Percentiles rank a stretch among this genome's conserved stretches.
Conservation (phyloP, 306 rosid species). For the Parietaria judaica region DNA sequence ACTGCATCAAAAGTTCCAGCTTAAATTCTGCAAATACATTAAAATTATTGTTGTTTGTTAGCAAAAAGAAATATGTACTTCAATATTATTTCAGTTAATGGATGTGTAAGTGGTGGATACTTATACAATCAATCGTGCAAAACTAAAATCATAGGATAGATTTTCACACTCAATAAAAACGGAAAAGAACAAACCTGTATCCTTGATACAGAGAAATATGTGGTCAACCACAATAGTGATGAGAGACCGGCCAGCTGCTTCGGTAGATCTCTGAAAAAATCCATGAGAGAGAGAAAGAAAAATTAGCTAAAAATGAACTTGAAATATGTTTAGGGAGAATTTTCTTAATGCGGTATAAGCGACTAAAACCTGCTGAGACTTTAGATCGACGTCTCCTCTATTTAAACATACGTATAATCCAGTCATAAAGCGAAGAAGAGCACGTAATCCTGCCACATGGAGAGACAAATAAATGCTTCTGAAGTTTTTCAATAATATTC, state of each 20-base stretch:
- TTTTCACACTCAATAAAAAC: not conserved
- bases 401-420: constrained; percentile 85
- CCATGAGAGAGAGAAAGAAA: constrained; percentile 23
- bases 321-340: constrained; percentile 11
- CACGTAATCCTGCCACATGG: constrained; percentile 67
- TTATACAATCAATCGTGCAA: not conserved
- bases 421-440: constrained; percentile 81
- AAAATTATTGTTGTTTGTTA: constrained; percentile 22
- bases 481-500: not conserved
- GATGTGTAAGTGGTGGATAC: not conserved
- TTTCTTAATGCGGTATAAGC: constrained; percentile 17
- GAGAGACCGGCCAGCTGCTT: constrained; percentile 82
- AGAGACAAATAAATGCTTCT: not conserved
- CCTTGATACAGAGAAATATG: constrained; percentile 84
- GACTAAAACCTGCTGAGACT: constrained; percentile 55
- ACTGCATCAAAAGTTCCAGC: constrained; percentile 91
- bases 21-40: constrained; percentile 67
- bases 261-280: constrained; percentile 61
- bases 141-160: not conserved
- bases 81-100: not conserved
- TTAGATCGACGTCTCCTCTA: constrained; percentile 73
- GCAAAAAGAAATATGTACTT: not conserved
- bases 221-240: constrained; percentile 82
- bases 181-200: constrained; percentile 55
- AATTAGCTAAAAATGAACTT: constrained; percentile 12